These are phyloP conservation scores for Mesembryanthemum crystallinum DNA, from an alignment of 148 eudicot species.

Conservation along the genomic window DNA sequence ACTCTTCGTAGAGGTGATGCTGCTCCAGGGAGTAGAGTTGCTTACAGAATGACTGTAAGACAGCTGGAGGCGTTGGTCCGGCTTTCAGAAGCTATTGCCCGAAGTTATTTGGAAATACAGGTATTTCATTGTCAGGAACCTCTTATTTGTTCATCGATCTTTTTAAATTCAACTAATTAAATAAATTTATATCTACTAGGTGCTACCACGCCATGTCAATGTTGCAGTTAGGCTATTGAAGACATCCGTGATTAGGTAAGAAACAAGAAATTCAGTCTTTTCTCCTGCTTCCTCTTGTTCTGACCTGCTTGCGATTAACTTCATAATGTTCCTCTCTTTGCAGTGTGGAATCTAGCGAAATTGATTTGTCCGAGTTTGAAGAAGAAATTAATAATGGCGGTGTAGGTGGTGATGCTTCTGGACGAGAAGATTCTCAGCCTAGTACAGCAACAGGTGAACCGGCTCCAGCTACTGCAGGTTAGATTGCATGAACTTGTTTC, in stretches of 20 bases:
- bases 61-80: conserved; percentile 94
- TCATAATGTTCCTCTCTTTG: conserved; percentile 24
- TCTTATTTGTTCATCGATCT: not conserved
- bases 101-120: conserved; percentile 69
- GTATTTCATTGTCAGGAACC: conserved; percentile 30
- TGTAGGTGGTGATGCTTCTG: conserved; percentile 45
- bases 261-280: conserved; percentile 2
- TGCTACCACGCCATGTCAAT: conserved; percentile 74
- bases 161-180: not conserved
- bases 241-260: conserved; percentile 88
- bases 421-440: conserved; percentile 40
- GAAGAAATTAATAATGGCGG: conserved; percentile 44
- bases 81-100: conserved; percentile 93
- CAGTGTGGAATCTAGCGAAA: conserved; percentile 96
- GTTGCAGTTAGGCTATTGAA: conserved; percentile 79
- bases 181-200: conserved; percentile 39
- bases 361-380: conserved; percentile 91
- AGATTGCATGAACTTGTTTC: conserved; percentile 14
- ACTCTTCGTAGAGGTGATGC: conserved; percentile 84
- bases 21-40: conserved; percentile 91
- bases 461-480: conserved; percentile 47
- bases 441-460: conserved; percentile 41
- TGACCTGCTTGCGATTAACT: not conserved
- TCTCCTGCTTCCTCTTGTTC: not conserved
- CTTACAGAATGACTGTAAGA: conserved; percentile 98